Evolutionary conservation across 108 stramenopile genomes (phyloP).

Genomic region (Pseudonitzschia delicatissima): DNA sequence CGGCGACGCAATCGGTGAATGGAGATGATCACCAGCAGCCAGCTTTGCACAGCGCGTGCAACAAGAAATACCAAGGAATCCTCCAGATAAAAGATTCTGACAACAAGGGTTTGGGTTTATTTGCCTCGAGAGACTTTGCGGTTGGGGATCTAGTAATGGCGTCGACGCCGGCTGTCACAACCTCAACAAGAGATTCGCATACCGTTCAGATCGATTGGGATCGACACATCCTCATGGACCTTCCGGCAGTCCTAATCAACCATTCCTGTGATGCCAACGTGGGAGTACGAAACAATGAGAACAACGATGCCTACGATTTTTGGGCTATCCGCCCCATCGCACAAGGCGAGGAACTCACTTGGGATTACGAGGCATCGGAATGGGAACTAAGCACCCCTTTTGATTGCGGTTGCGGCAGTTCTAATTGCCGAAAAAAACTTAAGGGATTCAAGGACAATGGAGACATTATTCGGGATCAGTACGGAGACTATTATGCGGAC

Average conservation of each 20-base stretch:
- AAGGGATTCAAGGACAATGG: constrained; percentile 44
- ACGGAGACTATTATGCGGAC: constrained; percentile 25
- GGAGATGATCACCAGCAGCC: not conserved
- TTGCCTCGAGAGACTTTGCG: constrained; percentile 10
- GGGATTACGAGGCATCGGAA: constrained; percentile 56
- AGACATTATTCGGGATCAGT: constrained; percentile 27
- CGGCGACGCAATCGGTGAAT: not conserved
- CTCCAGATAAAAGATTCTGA: not conserved
- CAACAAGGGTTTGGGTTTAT: constrained; percentile 2
- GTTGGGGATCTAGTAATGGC: constrained; percentile 12
- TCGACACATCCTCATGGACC: constrained; percentile 39
- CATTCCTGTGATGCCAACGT: constrained; percentile 62
- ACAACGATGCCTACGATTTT: constrained; percentile 47
- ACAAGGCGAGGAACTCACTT: constrained; percentile 48
- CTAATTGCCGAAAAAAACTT: constrained; percentile 40
- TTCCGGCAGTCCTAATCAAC: constrained; percentile 56
- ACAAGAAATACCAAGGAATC: not conserved
- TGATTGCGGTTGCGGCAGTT: constrained; percentile 43
- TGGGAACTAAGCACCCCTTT: constrained; percentile 42
- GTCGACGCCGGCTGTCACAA: not conserved
- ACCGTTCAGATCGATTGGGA: constrained; percentile 26
- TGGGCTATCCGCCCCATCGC: constrained; percentile 43
- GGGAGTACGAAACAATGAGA: constrained; percentile 25
- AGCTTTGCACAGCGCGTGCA: not conserved
- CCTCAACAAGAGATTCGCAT: constrained; percentile 6